These are phyloP conservation scores for Pseudogymnoascus sp. DNA, from an alignment of 2,329 filamentous ascomycete species.

Conservation along the genomic window DNA sequence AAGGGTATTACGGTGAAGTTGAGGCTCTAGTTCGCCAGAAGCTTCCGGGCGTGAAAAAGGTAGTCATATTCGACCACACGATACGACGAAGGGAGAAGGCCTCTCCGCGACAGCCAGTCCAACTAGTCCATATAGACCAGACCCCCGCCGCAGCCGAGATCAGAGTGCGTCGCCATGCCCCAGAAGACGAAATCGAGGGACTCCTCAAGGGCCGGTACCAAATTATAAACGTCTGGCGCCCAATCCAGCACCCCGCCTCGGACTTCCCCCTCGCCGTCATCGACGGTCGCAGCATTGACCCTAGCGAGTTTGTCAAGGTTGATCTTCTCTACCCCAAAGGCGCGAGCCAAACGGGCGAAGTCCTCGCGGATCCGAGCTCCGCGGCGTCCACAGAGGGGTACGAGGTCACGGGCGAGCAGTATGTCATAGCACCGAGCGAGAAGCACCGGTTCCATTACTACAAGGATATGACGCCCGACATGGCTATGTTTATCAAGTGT, in stretches of 20 bases:
- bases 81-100: conserved; percentile 54
- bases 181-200: conserved; percentile 51
- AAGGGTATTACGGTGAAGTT: conserved; percentile 73
- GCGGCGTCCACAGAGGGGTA: conserved; percentile 48
- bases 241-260: conserved; percentile 46
- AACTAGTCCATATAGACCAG: conserved; percentile 71
- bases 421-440: conserved; percentile 47
- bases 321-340: conserved; percentile 66
- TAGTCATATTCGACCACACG: conserved; percentile 80
- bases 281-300: conserved; percentile 42
- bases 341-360: conserved; percentile 64
- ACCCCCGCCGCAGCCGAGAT: conserved; percentile 55
- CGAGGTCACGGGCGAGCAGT: conserved; percentile 54
- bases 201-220: conserved; percentile 61
- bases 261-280: conserved; percentile 49
- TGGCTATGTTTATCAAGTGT: conserved; percentile 70
- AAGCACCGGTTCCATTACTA: conserved; percentile 65
- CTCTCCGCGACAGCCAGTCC: conserved; percentile 57
- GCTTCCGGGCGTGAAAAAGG: conserved; percentile 53
- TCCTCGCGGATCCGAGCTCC: conserved; percentile 45
- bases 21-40: conserved; percentile 56
- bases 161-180: conserved; percentile 58
- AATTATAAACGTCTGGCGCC: conserved; percentile 73
- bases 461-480: conserved; percentile 54
- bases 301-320: conserved; percentile 60